A percentile compares a stretch with the other conserved stretches of the same genome.
These are phyloP conservation scores for Lactifluus piperatus DNA, from an alignment of 768 basidiomycete species.

Conservation along the genomic window DNA sequence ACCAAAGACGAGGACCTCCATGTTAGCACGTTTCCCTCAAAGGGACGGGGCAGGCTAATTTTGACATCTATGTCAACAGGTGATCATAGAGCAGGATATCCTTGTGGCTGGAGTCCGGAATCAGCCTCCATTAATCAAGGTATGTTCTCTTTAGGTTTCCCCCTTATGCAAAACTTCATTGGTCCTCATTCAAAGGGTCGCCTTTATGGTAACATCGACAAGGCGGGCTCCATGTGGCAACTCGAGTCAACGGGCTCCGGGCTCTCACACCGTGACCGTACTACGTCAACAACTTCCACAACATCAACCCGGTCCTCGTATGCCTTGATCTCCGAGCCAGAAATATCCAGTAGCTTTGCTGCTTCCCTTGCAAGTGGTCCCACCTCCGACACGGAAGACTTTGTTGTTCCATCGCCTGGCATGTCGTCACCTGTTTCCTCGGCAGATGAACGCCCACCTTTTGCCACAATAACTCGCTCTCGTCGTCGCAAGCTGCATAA, in stretches of 20 bases:
- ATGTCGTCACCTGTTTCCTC: slow-evolving; percentile 54
- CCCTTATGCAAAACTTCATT: background rate
- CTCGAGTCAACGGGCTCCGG: slow-evolving; percentile 58
- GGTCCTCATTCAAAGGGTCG: slow-evolving; percentile 43
- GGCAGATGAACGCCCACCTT: slow-evolving; percentile 33
- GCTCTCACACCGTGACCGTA: slow-evolving; percentile 56
- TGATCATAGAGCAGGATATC: slow-evolving; percentile 61
- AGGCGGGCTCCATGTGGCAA: slow-evolving; percentile 64
- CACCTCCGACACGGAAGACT: slow-evolving; percentile 64
- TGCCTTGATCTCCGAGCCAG: slow-evolving; percentile 75
- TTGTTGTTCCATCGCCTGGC: slow-evolving; percentile 43
- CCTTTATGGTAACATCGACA: slow-evolving; percentile 62
- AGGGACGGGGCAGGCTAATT: background rate
- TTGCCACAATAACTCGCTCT: slow-evolving; percentile 15
- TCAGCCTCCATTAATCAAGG: slow-evolving; percentile 66
- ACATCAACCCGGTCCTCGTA: slow-evolving; percentile 74
- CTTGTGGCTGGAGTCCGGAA: slow-evolving; percentile 68
- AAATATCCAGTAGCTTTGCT: slow-evolving; percentile 78
- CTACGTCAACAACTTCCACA: slow-evolving; percentile 66
- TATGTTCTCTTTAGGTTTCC: slow-evolving; percentile 25
- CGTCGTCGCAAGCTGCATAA: slow-evolving; percentile 30
- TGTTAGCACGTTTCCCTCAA: slow-evolving; percentile 23
- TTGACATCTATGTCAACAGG: slow-evolving; percentile 33
- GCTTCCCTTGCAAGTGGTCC: slow-evolving; percentile 71
- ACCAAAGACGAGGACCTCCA: slow-evolving; percentile 63